phyloP scores from a whole-genome alignment of 306 rosid species.

The Crataegus laevigata region DNA sequence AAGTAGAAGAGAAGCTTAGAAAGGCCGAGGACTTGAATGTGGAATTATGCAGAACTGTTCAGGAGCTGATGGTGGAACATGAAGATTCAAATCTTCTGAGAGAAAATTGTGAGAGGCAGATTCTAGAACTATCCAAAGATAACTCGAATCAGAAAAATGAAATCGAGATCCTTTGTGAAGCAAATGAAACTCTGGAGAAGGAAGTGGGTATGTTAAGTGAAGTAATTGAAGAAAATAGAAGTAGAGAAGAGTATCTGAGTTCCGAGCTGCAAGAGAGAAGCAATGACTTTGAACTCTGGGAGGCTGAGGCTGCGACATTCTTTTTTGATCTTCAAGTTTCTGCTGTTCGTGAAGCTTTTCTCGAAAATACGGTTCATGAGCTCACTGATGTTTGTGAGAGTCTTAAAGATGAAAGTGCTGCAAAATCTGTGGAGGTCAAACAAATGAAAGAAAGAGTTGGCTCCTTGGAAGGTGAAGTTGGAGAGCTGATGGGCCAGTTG shows the following conservation, averaged over 20 bases:
- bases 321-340: slow-evolving; percentile 87
- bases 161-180: slow-evolving; percentile 49
- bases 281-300: slow-evolving; percentile 82
- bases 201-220: slow-evolving; percentile 48
- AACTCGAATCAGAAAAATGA: slow-evolving; percentile 50
- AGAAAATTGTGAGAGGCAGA: slow-evolving; percentile 47
- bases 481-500: slow-evolving; percentile 53
- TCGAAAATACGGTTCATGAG: slow-evolving; percentile 76
- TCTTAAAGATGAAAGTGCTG: slow-evolving; percentile 56
- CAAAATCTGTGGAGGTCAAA: slow-evolving; percentile 52
- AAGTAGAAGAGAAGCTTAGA: slow-evolving; percentile 54
- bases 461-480: slow-evolving; percentile 63
- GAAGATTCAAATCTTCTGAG: slow-evolving; percentile 34
- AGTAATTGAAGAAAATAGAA: slow-evolving; percentile 60
- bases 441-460: slow-evolving; percentile 43
- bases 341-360: slow-evolving; percentile 68
- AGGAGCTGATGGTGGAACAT: slow-evolving; percentile 53
- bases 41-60: slow-evolving; percentile 44
- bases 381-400: slow-evolving; percentile 57
- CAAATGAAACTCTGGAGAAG: slow-evolving; percentile 40
- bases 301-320: slow-evolving; percentile 83
- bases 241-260: slow-evolving; percentile 62
- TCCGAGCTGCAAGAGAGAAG: slow-evolving; percentile 73
- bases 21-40: slow-evolving; percentile 45
- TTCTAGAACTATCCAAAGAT: slow-evolving; percentile 55